A percentile compares a stretch with the other conserved stretches of the same genome.
These are phyloP conservation scores for Ophiostoma novo-ulmi DNA, from an alignment of 2,329 filamentous ascomycete species.

Conservation along the genomic window DNA sequence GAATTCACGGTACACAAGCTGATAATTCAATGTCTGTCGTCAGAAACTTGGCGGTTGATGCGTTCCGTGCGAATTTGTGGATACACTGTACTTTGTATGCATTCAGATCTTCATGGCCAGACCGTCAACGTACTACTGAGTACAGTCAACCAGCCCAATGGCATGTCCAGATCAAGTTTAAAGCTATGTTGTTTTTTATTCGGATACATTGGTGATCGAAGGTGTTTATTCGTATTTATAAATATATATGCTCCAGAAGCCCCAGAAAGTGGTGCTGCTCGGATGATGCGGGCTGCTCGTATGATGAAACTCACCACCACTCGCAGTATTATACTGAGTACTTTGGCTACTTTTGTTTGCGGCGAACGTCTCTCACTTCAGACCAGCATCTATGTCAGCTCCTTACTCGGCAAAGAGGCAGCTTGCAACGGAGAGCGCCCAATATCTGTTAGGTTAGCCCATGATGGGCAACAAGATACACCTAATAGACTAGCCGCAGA, in stretches of 20 bases:
- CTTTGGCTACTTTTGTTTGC: background rate
- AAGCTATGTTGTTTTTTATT: no score
- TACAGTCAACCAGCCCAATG: no score
- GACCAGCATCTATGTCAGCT: background rate
- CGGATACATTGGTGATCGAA: no score
- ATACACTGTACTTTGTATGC: background rate
- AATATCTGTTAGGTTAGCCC: background rate
- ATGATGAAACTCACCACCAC: background rate
- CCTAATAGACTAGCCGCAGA: slow-evolving; percentile 5
- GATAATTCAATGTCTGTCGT: background rate
- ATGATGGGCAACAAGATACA: background rate
- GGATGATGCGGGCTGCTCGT: background rate
- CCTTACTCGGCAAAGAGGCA: background rate
- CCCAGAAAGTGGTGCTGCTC: no score
- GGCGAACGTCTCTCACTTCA: background rate
- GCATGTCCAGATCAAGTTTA: no score
- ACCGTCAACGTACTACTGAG: background rate
- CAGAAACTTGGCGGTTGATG: slow-evolving; percentile 1
- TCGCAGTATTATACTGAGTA: background rate
- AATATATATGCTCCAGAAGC: no score
- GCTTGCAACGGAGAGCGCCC: background rate
- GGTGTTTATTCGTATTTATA: no score
- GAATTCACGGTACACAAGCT: background rate
- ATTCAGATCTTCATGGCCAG: background rate
- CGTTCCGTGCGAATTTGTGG: background rate